Base-by-base conservation (phyloP, 345 rosid species). In the Arabis alpina region DNA sequence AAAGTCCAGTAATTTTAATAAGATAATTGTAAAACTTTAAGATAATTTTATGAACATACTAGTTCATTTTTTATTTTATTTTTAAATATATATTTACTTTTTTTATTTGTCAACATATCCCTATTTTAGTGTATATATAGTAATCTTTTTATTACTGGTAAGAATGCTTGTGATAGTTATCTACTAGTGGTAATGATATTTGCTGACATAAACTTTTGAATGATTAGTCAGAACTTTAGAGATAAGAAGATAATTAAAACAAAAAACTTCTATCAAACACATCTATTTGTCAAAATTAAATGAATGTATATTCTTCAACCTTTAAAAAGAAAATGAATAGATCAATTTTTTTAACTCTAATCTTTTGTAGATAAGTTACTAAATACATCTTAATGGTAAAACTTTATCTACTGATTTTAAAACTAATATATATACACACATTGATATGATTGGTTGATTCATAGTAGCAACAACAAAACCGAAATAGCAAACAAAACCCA, bases 391-490 rank as follows among this genome's bases (percentile, higher is more conserved):
- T 58, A 48, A 24, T 24, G 11, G 9, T 23, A 24, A 39, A 37
- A 51, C 3, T n/a, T 12, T 9, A 61, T 42, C 44, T 15, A 70
- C 3, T 2, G 3, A 53, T 40, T 1, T 1, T 15, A 55, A 0
- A n/a, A 19, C 32, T 28, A n/a, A 14, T 68, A 23, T 32, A 36
- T 41, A 42, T 41, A 54, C 4, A 52, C 2, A 32, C 34, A 13
- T 15, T 6, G 10, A 50, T 40, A 11, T 11, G 57, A 40, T n/a
- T 36, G 13, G 32, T 39, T 13, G n/a, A 19, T 34, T 43, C 62
- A 62, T 36, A 50, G 45, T 71, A 10, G 10, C 36, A 13, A 34
- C 13, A 61, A 52, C 68, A 57, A 32, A 53, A 62, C 45, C 16
- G 75, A 61, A 71, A 36, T 37, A 61, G 19, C 8, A 42, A 71